Evolutionary conservation across 2,329 filamentous ascomycete species (phyloP).

Genomic region (Botrytis elliptica): DNA sequence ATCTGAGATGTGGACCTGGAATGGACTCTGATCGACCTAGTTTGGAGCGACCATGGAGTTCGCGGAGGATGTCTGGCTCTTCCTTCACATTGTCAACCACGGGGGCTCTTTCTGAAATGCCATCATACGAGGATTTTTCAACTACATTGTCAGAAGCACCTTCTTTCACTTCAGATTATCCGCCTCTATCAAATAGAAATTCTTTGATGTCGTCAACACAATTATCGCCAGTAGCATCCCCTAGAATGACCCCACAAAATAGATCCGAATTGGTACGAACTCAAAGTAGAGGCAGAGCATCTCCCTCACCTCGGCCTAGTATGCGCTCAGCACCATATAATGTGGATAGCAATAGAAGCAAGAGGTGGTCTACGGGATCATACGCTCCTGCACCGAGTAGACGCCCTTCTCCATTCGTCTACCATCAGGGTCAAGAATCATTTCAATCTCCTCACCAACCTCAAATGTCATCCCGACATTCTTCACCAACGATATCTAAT

Average conservation of each 20-base stretch:
- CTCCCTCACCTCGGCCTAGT: conserved; percentile 67
- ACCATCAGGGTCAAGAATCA: conserved; percentile 59
- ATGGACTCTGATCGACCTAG: conserved; percentile 52
- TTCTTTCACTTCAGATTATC: conserved; percentile 66
- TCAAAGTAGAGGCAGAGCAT: conserved; percentile 67
- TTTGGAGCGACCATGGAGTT: conserved; percentile 53
- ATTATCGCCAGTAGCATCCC: conserved; percentile 70
- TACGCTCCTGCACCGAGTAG: conserved; percentile 58
- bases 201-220: conserved; percentile 71
- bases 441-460: conserved; percentile 52
- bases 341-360: conserved; percentile 64
- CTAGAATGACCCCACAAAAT: conserved; percentile 60
- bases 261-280: conserved; percentile 61
- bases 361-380: conserved; percentile 77
- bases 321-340: conserved; percentile 70
- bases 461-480: conserved; percentile 54
- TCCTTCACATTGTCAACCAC: conserved; percentile 72
- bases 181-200: conserved; percentile 64
- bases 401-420: conserved; percentile 60
- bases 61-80: conserved; percentile 67
- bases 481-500: conserved; percentile 46
- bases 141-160: conserved; percentile 64
- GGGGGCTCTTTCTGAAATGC: conserved; percentile 64
- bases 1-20: conserved; percentile 50
- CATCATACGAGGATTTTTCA: conserved; percentile 70